Evolutionary conservation across 805 yeast genomes (phyloP), one percentile per base, ranked within the genome.

Genomic region (Saccharomycopsis malanga): DNA sequence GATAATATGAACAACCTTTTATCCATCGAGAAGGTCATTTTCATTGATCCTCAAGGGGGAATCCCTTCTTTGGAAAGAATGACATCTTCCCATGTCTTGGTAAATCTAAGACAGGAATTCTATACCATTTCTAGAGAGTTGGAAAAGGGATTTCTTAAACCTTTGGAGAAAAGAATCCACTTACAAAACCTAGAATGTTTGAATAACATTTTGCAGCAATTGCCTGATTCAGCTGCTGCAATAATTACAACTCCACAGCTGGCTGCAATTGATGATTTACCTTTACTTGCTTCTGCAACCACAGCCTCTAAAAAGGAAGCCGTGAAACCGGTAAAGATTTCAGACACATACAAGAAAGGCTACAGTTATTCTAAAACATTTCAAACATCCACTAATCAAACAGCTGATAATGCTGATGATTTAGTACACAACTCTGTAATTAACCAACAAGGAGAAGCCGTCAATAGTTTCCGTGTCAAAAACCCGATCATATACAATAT

Each of bases 401-500:
- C 7, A 27, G 36, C 18, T 9, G 17, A 18, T 32, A 32, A 32
- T n/a, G 15, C 45, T 23, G 37, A 23, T 24, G 42, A 38, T 7
- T 21, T 38, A 4, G 24, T 29, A 4, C 18, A 43, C 9, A 50
- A 40, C 30, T n/a, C 34, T 7, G 60, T 49, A 72, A 69, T 53
- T 3, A 53, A 51, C 25, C 49, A 50, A 39, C 41, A 47, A 9
- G 55, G 55, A 4, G 46, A 52, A 25, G 21, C 23, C 4, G 37
- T 52, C 5, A 60, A 62, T 34, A 58, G 59, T 15, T 49, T 63
- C 3, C 62, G 61, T 10, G 72, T 74, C 42, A 67, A 81, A 50
- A 93, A 93, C 61, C 98, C 99, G 1, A 74, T 93, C 36, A 78
- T 93, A 14, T 87, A 89, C 63, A 93, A 93, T 60, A 74, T 93